Base-by-base conservation (phyloP, 306 rosid genomes). In the Dalbergia oliveri region DNA sequence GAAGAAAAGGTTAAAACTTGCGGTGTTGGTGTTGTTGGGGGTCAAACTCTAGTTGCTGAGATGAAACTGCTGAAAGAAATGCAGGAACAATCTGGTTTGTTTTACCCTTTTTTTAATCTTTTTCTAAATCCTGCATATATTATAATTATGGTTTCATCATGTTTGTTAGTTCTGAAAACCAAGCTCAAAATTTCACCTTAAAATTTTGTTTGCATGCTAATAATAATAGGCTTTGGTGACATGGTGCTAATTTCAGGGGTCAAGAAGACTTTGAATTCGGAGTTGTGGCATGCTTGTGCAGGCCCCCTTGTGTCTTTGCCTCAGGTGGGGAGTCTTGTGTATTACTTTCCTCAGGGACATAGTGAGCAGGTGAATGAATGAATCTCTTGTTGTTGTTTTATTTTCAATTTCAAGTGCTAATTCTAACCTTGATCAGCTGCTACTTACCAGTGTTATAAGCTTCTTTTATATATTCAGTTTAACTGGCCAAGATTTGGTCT, bases 201-300 rank as follows among this genome's bases (percentile, higher is more conserved):
- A 54, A 1, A 2, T n/a, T 54, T 54, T 14, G 8, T 54, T 10
- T 11, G 5, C 53, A 10, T 47, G 41, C 8, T 37, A 4, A 37
- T 4, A 37, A 37, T 37, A 37, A 26, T 26, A 26, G 31, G 41
- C 7, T 14, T 47, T 50, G n/a, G n/a, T 50, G n/a, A 13, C 7
- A 50, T 50, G 18, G 16, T 50, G 57, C 18, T 50, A 50, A 50
- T 83, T 86, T 82, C 91, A 96, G 99, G 93, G 69, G 83, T 82
- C 18, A 79, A 89, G 73, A 93, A 90, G 90, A 82, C 88, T 64
- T 89, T 96, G 53, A 96, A 85, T 85, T 90, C 98, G 2, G 99
- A 96, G 89, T 34, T 96, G 68, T 96, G 99, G 99, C 98, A 96
- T 80, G 98, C 99, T 79, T 96, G 99, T 79, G 99, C 98, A 14